A percentile compares a stretch with the other conserved stretches of the same genome.
phyloP scores from a whole-genome alignment of 2,329 filamentous ascomycete genomes.

The Chaetomium strumarium region DNA sequence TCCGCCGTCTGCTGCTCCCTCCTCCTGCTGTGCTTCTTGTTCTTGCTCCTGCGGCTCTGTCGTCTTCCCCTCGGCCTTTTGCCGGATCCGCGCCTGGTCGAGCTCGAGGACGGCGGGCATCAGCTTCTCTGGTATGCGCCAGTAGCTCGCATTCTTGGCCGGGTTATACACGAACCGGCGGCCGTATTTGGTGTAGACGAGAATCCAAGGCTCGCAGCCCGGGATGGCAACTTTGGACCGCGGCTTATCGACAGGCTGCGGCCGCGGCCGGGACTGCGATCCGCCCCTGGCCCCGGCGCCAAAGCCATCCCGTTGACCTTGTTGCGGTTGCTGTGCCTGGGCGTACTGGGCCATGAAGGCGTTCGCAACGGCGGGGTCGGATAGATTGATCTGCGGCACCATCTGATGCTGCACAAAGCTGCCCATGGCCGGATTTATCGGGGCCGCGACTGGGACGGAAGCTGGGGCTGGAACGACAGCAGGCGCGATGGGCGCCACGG shows the following conservation, averaged over 20 bases:
- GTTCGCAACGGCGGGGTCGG: constrained; percentile 53
- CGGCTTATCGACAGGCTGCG: constrained; percentile 73
- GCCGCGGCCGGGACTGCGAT: constrained; percentile 54
- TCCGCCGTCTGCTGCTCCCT: constrained; percentile 25
- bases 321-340: constrained; percentile 23
- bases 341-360: constrained; percentile 53
- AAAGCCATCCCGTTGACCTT: constrained; percentile 36
- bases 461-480: neutral
- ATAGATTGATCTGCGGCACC: constrained; percentile 36
- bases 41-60: constrained; percentile 14
- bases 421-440: constrained; percentile 14
- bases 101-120: constrained; percentile 69
- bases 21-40: constrained; percentile 29
- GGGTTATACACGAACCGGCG: constrained; percentile 87
- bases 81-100: constrained; percentile 65
- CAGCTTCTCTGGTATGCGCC: constrained; percentile 87
- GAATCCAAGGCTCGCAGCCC: constrained; percentile 76
- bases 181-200: constrained; percentile 89
- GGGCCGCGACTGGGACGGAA: neutral
- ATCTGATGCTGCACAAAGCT: constrained; percentile 40
- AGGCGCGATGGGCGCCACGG: constrained; percentile 6
- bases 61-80: constrained; percentile 40
- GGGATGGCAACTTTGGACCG: constrained; percentile 75
- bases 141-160: constrained; percentile 81
- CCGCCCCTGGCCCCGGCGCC: constrained; percentile 45